Evolutionary conservation across 2,329 filamentous ascomycete species (phyloP), one percentile per base, ranked within the genome.

Genomic region (Pseudogymnoascus sp.): DNA sequence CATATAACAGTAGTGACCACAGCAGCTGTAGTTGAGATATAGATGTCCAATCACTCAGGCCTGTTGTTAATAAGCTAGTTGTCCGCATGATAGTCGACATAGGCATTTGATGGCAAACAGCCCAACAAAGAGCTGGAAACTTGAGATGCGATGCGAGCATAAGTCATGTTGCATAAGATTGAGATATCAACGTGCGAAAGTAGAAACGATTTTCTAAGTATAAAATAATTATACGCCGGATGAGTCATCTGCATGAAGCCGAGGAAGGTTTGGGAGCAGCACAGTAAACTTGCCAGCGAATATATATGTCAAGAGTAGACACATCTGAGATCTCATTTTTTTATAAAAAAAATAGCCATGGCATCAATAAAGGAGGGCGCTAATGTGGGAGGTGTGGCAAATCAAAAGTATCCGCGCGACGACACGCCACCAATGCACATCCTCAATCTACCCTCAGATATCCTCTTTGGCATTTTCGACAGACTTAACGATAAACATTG

Each of bases 401-500:
- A 50, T 11, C 7, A 29, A 17, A 23, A 29, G 23, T 29, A 7
- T 13, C 7, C n/a, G 2, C 2, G 5, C 13, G 23, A 50, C 29
- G 11, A 19, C 33, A 62, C 35, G 21, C 37, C 1, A 21, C 7
- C 23, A 7, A n/a, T 35, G 17, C 17, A 50, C 38, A 26, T 62
- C 23, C 38, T 62, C 23, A 7, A 50, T 21, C 60, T 62, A 15
- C 60, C 60, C 17, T 11, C 46, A n/a, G 60, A 62, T 62, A 50
- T 62, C 60, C 38, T 62, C 9, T 21, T 13, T 15, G 10, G 11
- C 21, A 29, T 62, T 62, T 62, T 61, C 13, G 60, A 31, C 37
- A 11, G 26, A 19, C 31, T 61, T 35, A 5, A 11, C 21, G 19
- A 42, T 17, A 35, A 23, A n/a, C 1, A 15, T 6, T 37, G 2